phyloP scores from a whole-genome alignment of 2,329 filamentous ascomycete species.

The Knufia petricola region DNA sequence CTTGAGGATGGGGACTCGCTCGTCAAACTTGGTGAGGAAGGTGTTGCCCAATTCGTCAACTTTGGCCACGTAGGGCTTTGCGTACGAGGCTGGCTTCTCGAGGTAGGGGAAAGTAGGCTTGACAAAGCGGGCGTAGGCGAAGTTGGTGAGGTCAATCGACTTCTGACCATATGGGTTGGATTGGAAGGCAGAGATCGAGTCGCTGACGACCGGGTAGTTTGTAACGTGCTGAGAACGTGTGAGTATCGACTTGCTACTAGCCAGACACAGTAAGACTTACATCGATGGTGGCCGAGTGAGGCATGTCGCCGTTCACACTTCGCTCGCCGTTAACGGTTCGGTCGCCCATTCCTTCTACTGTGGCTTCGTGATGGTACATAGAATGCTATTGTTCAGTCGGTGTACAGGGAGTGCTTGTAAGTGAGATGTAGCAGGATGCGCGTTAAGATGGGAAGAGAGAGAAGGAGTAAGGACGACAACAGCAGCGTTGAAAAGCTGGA shows the following conservation, averaged over 20 bases:
- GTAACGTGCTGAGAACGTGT: slow-evolving; percentile 57
- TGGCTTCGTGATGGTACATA: neutral
- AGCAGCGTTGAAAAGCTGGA: slow-evolving; percentile 1
- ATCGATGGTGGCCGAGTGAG: slow-evolving; percentile 31
- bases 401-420: neutral
- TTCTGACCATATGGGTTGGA: slow-evolving; percentile 73
- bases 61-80: slow-evolving; percentile 74
- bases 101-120: slow-evolving; percentile 72
- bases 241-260: slow-evolving; percentile 4
- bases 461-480: neutral
- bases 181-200: slow-evolving; percentile 69
- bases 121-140: slow-evolving; percentile 65
- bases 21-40: slow-evolving; percentile 60
- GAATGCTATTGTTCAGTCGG: neutral
- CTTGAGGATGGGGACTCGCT: slow-evolving; percentile 62
- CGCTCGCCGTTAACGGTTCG: slow-evolving; percentile 40
- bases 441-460: neutral
- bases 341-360: slow-evolving; percentile 32
- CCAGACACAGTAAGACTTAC: slow-evolving; percentile 22
- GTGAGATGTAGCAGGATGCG: neutral
- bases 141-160: slow-evolving; percentile 65
- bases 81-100: slow-evolving; percentile 66
- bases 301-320: slow-evolving; percentile 39
- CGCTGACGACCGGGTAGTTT: slow-evolving; percentile 73
- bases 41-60: slow-evolving; percentile 68